These are phyloP conservation scores for Nakazawaea wickerhamii DNA, from an alignment of 805 yeast species.

Conservation along the genomic window DNA sequence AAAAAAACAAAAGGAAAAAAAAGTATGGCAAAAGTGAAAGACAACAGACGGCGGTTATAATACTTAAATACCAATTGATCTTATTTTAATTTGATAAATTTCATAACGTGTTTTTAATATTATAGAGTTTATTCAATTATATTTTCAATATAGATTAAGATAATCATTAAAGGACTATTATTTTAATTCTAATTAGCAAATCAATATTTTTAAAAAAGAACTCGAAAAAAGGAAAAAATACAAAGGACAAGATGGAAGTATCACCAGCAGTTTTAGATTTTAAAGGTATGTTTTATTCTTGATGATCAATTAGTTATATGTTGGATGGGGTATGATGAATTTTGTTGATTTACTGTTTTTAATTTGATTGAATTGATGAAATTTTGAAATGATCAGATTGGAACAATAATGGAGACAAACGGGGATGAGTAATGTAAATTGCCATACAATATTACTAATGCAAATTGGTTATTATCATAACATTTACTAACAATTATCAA, in stretches of 20 bases:
- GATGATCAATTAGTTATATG: neutral
- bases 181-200: too few relatives aligned
- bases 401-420: too few relatives aligned
- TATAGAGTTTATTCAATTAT: neutral
- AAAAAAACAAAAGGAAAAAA: neutral
- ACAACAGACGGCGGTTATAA: slow-evolving; percentile 1
- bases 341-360: too few relatives aligned
- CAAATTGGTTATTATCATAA: neutral
- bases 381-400: too few relatives aligned
- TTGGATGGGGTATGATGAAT: too few relatives aligned
- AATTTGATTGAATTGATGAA: too few relatives aligned
- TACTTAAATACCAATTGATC: neutral
- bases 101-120: too few relatives aligned
- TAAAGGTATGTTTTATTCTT: slow-evolving; percentile 51
- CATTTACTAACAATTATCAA: slow-evolving; percentile 3
- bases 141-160: too few relatives aligned
- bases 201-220: too few relatives aligned
- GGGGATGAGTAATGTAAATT: too few relatives aligned
- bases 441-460: neutral
- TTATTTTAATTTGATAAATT: too few relatives aligned
- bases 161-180: too few relatives aligned
- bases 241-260: slow-evolving; percentile 49
- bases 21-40: neutral
- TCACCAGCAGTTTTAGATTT: slow-evolving; percentile 70
- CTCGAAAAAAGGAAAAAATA: neutral